These are phyloP conservation scores for Leucogyrophana mollusca DNA, from an alignment of 768 basidiomycete genomes.

Conservation along the genomic window DNA sequence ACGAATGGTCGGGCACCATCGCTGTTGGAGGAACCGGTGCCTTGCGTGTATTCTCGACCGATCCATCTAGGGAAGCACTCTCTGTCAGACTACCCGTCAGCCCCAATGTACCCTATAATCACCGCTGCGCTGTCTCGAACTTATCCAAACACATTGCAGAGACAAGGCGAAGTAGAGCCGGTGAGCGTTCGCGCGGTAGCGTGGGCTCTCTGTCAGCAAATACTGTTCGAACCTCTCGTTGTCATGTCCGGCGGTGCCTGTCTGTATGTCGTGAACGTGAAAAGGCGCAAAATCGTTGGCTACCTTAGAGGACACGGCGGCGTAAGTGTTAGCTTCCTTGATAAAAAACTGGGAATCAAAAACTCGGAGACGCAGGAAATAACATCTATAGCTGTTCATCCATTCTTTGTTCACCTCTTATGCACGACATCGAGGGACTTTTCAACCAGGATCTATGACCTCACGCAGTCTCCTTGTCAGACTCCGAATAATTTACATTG, in stretches of 20 bases:
- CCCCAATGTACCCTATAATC: constrained; percentile 3
- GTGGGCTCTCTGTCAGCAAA: constrained; percentile 52
- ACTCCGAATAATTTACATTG: constrained; percentile 54
- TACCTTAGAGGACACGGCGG: constrained; percentile 71
- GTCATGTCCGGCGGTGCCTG: constrained; percentile 54
- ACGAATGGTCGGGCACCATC: constrained; percentile 50
- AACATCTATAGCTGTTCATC: constrained; percentile 68
- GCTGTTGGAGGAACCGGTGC: constrained; percentile 43
- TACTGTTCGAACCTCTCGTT: constrained; percentile 56
- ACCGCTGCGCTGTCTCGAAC: too few species aligned
- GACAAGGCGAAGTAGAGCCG: too few species aligned
- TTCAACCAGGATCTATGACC: constrained; percentile 68
- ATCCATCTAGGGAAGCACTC: constrained; percentile 16
- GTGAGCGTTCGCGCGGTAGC: constrained; percentile 37
- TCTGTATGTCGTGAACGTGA: constrained; percentile 54
- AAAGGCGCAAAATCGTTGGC: constrained; percentile 38
- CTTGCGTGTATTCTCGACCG: constrained; percentile 36
- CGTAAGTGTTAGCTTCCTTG: constrained; percentile 38
- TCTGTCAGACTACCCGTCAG: constrained; percentile 34
- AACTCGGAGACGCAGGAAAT: constrained; percentile 45
- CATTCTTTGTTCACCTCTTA: constrained; percentile 53
- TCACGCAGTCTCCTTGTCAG: constrained; percentile 35
- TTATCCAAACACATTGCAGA: too few species aligned
- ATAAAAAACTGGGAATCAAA: constrained; percentile 9
- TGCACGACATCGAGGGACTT: constrained; percentile 75